Base-by-base conservation (phyloP, 208 protist genomes). In the Crithidia bombi region DNA sequence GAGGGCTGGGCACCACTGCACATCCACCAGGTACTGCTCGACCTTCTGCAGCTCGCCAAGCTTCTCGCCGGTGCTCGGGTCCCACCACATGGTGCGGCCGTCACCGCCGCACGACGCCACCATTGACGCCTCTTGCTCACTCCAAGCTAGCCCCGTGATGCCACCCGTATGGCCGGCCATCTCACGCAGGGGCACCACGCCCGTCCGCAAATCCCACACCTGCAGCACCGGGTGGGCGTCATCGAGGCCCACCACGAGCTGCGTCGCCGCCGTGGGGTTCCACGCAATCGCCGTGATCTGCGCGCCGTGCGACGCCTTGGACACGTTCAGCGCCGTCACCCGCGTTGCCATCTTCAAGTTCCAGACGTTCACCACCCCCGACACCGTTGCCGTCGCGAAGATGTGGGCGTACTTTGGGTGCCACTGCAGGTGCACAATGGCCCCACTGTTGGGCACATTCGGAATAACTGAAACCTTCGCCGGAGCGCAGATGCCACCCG, bases 121-220 rank as follows among this genome's bases (percentile, higher is more conserved):
- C 57, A 99, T 83, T 12, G 79, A 81, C 2, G 69, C 65, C 75
- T 99, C 98, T 35, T 89, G 67, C 39, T 84, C 70, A 73, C 89
- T 96, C 98, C 98, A 99, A 17, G 93, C 90, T 0, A 98, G 52
- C 21, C 85, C 89, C n/a, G 95, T 92, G 21, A 99, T 83, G 66
- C 95, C 97, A 46, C 85, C 80, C 17, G 65, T 73, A 72, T 99
- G 97, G 7, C 86, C 83, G 26, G 47, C 56, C 59, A 98, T 79
- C 68, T 94, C 86, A 5, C 63, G 73, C 44, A 96, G 65, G 17
- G 98, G 98, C 23, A 89, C 68, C 62, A 95, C 87, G 15, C 93
- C 84, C 49, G 97, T 98, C 65, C 94, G 87, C 5, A 99, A 78
- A 78, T 99, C 98, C 98, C 98, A 99, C 46, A 99, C 72, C 73